phyloP scores from a whole-genome alignment of 108 stramenopile species.

The Pseudonitzschia pungens region DNA sequence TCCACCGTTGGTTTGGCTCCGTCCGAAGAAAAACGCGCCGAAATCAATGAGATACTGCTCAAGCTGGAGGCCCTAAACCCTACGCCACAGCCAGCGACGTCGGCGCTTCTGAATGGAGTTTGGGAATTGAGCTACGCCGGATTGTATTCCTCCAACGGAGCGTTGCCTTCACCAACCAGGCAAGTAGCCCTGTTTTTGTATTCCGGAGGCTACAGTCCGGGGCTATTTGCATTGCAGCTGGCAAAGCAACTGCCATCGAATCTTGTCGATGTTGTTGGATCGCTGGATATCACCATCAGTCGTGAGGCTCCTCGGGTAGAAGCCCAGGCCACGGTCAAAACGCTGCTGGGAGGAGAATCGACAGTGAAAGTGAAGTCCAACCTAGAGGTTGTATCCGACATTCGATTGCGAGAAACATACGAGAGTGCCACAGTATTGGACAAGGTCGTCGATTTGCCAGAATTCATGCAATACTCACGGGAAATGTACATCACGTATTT shows the following conservation, averaged over 20 bases:
- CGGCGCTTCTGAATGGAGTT: slow-evolving; percentile 73
- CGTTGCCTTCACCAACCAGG: slow-evolving; percentile 61
- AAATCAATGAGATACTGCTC: slow-evolving; percentile 65
- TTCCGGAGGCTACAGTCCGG: slow-evolving; percentile 75
- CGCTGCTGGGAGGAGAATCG: slow-evolving; percentile 21
- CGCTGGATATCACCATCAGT: slow-evolving; percentile 73
- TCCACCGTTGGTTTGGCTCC: slow-evolving; percentile 23
- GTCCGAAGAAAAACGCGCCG: slow-evolving; percentile 31
- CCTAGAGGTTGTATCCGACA: slow-evolving; percentile 49
- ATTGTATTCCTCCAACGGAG: slow-evolving; percentile 58
- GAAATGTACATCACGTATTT: slow-evolving; percentile 86
- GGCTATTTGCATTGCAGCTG: slow-evolving; percentile 65
- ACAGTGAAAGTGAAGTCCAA: slow-evolving; percentile 40
- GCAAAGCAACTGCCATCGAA: slow-evolving; percentile 60
- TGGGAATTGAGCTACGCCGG: slow-evolving; percentile 79
- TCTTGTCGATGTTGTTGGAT: slow-evolving; percentile 59
- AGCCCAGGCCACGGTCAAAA: slow-evolving; percentile 57
- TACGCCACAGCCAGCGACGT: slow-evolving; percentile 57
- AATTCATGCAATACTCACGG: slow-evolving; percentile 67
- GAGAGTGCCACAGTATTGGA: slow-evolving; percentile 71
- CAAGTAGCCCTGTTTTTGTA: slow-evolving; percentile 77
- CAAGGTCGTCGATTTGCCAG: slow-evolving; percentile 63
- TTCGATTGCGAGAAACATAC: slow-evolving; percentile 84
- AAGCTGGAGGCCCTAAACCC: slow-evolving; percentile 76
- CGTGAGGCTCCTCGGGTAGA: slow-evolving; percentile 77